Evolutionary conservation across 2,329 filamentous ascomycete genomes (phyloP), one percentile per base, ranked within the genome.

Genomic region (Fusarium sulawesiense): DNA sequence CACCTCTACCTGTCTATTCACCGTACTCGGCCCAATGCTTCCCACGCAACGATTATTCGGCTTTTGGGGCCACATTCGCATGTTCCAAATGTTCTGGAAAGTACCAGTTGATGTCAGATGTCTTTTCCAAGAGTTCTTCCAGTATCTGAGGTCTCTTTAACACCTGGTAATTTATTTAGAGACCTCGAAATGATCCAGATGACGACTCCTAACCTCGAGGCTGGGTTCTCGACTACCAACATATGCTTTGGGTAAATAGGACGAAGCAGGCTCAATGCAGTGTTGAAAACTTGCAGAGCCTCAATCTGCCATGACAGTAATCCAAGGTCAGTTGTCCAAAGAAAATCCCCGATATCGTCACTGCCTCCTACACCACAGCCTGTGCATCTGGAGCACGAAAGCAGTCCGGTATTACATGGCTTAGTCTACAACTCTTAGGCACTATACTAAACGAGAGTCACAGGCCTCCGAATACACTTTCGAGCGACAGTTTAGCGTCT

Each of bases 111-210:
- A 2, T 14, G 2, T 11, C 14, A 7, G 4, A 7, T 16, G 12
- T 16, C 8, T 0, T 2, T 7, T 21, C 6, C 10, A 21, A 13
- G 7, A 9, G 14, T 42, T 5, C 1, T 9, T 16, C 6, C 9
- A 29, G 6, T 2, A 21, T 8, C 6, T 12, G 6, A 4, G 3
- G n/a, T 6, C 4, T 7, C 5, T 16, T 4, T 16, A 18, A 13
- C 18, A n/a, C 18, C 23, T 41, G 7, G 4, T 13, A 4, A 13
- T 27, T 14, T 11, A 11, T 21, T n/a, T 16, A 3, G 13, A 12
- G 34, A 34, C 34, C 13, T 41, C 32, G 10, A 42, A 23, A 5
- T 29, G 32, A 20, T 16, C 9, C 14, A 7, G 6, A 25, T 16
- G 23, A 29, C n/a, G 10, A 16, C 14, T n/a, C 41, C 9, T 4